Evolutionary conservation across 2,329 filamentous ascomycete genomes (phyloP).

Genomic region (Triangularia verruculosa): DNA sequence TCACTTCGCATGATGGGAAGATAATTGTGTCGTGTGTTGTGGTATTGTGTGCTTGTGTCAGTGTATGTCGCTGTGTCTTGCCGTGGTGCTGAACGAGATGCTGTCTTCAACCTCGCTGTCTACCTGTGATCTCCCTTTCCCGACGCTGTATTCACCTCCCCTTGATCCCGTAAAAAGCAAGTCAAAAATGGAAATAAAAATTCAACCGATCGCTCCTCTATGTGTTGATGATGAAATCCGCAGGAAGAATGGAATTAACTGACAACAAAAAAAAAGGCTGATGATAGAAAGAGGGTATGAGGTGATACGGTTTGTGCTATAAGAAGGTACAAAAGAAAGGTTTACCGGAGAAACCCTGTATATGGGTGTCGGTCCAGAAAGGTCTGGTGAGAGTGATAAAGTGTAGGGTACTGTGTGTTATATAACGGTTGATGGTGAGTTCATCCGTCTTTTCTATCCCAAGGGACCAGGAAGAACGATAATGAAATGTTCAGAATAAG

Average conservation of each 20-base stretch:
- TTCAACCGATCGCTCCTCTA: constrained; percentile 11
- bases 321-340: background rate
- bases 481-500: background rate
- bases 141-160: background rate
- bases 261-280: background rate
- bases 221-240: constrained; percentile 6
- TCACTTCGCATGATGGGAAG: too few species aligned
- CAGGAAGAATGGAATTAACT: background rate
- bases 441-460: background rate
- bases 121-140: background rate
- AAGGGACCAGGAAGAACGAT: background rate
- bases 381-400: background rate
- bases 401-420: background rate
- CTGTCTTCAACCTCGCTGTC: background rate
- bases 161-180: background rate
- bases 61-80: background rate
- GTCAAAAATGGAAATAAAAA: background rate
- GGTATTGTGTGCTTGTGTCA: background rate
- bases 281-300: constrained; percentile 3
- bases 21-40: background rate
- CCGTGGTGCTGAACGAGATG: background rate
- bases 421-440: background rate
- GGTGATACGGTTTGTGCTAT: background rate
- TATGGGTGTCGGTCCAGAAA: background rate
- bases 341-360: background rate